Evolutionary conservation across 2,329 filamentous ascomycete genomes (phyloP).

Genomic region (Ceratocystiopsis sp.): DNA sequence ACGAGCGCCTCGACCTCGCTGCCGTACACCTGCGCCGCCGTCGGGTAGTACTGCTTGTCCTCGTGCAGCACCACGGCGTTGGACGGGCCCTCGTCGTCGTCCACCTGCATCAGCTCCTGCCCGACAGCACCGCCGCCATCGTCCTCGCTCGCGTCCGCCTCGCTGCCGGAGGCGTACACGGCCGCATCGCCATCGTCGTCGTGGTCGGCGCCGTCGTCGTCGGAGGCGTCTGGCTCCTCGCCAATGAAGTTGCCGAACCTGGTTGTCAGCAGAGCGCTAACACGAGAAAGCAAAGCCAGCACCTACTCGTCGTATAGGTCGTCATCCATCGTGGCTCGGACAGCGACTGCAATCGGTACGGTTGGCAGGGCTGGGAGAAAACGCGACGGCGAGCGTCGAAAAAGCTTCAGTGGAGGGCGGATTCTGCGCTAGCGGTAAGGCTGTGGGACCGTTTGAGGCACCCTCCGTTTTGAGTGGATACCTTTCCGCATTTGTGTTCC

Average conservation of each 20-base stretch:
- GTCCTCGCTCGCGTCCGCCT: slow-evolving; percentile 35
- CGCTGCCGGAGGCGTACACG: slow-evolving; percentile 69
- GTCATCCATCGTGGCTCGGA: slow-evolving; percentile 50
- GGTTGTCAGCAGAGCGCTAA: slow-evolving; percentile 8
- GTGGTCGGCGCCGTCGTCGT: slow-evolving; percentile 71
- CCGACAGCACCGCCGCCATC: slow-evolving; percentile 37
- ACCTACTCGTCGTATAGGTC: slow-evolving; percentile 74
- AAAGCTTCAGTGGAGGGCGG: background rate
- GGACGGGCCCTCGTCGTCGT: slow-evolving; percentile 60
- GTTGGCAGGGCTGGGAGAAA: background rate
- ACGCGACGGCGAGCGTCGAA: background rate
- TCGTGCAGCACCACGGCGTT: slow-evolving; percentile 97
- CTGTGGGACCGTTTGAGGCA: too few relatives aligned
- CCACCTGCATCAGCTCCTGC: slow-evolving; percentile 86
- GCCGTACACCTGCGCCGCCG: slow-evolving; percentile 91
- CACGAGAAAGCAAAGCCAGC: background rate
- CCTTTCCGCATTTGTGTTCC: too few relatives aligned
- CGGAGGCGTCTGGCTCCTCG: slow-evolving; percentile 68
- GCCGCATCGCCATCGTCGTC: slow-evolving; percentile 50
- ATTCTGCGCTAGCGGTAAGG: background rate
- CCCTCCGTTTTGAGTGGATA: too few relatives aligned
- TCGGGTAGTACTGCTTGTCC: slow-evolving; percentile 98
- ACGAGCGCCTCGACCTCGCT: slow-evolving; percentile 88
- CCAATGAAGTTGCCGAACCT: slow-evolving; percentile 98
- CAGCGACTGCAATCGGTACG: slow-evolving; percentile 4